Conservation (phyloP, 352 stramenopile species). For the Phytophthora boehmeriae region DNA sequence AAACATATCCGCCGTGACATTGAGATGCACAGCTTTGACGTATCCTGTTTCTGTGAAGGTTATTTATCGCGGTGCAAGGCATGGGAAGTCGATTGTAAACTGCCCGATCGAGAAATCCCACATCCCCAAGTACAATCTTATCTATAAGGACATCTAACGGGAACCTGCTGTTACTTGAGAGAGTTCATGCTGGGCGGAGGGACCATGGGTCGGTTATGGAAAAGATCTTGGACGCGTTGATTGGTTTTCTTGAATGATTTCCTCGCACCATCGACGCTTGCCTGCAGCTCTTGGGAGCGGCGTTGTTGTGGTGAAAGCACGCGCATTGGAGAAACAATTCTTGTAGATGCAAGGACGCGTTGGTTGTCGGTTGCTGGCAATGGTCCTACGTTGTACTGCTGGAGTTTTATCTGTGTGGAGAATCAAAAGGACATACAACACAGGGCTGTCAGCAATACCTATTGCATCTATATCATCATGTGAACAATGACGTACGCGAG, state of each 20-base stretch:
- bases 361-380: constrained; percentile 21
- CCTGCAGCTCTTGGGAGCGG: constrained; percentile 24
- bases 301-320: constrained; percentile 25
- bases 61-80: constrained; percentile 80
- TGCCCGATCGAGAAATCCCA: constrained; percentile 79
- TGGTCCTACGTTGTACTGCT: constrained; percentile 51
- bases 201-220: constrained; percentile 48
- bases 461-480: background rate
- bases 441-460: background rate
- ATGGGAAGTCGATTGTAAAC: constrained; percentile 81
- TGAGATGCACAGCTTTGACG: background rate
- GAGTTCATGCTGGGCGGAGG: constrained; percentile 38
- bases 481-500: constrained; percentile 34
- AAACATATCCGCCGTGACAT: too few relatives aligned
- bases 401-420: constrained; percentile 53
- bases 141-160: constrained; percentile 82
- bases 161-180: constrained; percentile 17
- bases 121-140: constrained; percentile 82
- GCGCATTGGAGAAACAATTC: background rate
- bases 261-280: constrained; percentile 37
- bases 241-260: constrained; percentile 62
- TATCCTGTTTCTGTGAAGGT: constrained; percentile 44
- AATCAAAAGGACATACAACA: background rate
- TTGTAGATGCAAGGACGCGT: constrained; percentile 1
- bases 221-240: constrained; percentile 64